Percentiles rank a stretch among this genome's conserved stretches.
phyloP scores from a whole-genome alignment of 805 yeast species.

The Pichia californica region DNA sequence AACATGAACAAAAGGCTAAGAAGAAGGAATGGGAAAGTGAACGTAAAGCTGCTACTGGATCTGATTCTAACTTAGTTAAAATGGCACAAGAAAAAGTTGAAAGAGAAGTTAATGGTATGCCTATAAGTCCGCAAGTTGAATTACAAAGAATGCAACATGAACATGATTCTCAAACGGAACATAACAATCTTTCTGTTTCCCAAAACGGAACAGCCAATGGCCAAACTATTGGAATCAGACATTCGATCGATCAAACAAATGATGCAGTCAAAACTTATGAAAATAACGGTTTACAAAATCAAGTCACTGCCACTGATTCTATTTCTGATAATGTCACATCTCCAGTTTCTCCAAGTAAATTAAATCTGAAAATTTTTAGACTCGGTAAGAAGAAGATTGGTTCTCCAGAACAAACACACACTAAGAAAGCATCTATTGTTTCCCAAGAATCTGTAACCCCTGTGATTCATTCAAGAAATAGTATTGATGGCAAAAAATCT shows the following conservation, averaged over 20 bases:
- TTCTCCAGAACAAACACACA: neutral
- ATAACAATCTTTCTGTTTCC: too few relatives aligned
- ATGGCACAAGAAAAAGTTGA: conserved; percentile 12
- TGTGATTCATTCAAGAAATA: neutral
- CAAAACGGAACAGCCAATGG: too few relatives aligned
- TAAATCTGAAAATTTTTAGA: conserved; percentile 7
- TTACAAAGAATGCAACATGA: conserved; percentile 2
- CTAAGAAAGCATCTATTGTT: conserved; percentile 1
- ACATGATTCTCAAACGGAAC: too few relatives aligned
- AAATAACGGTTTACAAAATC: neutral
- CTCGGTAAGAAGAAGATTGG: conserved; percentile 5
- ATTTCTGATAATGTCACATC: neutral
- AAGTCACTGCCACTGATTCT: neutral
- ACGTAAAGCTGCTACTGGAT: conserved; percentile 18
- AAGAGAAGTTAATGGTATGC: conserved; percentile 7
- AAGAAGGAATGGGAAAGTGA: conserved; percentile 20
- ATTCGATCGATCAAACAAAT: too few relatives aligned
- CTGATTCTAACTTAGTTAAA: neutral
- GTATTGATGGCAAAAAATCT: neutral
- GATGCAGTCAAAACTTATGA: too few relatives aligned
- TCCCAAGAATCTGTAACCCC: conserved; percentile 6
- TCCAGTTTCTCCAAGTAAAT: neutral
- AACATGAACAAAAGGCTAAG: conserved; percentile 21
- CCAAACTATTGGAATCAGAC: too few relatives aligned
- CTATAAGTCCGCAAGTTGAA: conserved; percentile 9